Conservation (phyloP, 2,329 filamentous ascomycete species). For the Penicillium sp. region DNA sequence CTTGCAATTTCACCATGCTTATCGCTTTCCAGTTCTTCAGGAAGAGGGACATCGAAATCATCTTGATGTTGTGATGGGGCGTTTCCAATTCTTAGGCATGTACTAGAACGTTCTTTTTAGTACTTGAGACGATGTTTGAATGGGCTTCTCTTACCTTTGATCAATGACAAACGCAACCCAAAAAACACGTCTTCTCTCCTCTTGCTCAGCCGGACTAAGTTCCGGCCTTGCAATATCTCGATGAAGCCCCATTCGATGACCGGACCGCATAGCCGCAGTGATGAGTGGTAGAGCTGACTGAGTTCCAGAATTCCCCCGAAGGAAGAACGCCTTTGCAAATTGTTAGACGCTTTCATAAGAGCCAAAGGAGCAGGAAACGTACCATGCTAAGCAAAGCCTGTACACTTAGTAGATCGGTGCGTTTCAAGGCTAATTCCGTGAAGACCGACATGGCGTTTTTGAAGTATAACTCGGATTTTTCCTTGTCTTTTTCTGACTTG, state of each 20-base stretch:
- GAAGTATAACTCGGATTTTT: slow-evolving; percentile 87
- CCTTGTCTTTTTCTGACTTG: slow-evolving; percentile 81
- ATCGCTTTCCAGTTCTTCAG: slow-evolving; percentile 80
- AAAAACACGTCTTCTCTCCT: slow-evolving; percentile 76
- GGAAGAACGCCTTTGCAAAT: slow-evolving; percentile 64
- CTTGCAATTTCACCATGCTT: slow-evolving; percentile 80
- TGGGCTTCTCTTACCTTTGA: slow-evolving; percentile 54
- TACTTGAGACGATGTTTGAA: neutral
- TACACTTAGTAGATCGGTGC: slow-evolving; percentile 87
- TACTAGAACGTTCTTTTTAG: slow-evolving; percentile 39
- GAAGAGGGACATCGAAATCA: slow-evolving; percentile 90
- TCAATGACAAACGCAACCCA: slow-evolving; percentile 72
- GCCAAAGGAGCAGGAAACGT: slow-evolving; percentile 14
- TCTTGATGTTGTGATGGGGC: slow-evolving; percentile 69
- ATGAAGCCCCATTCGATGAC: slow-evolving; percentile 90
- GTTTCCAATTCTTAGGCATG: slow-evolving; percentile 65
- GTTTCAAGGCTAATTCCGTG: slow-evolving; percentile 85
- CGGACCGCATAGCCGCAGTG: slow-evolving; percentile 80
- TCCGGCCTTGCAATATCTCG: slow-evolving; percentile 86
- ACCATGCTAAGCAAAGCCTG: slow-evolving; percentile 88
- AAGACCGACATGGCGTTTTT: slow-evolving; percentile 95
- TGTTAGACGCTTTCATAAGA: neutral
- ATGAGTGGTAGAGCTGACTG: slow-evolving; percentile 87
- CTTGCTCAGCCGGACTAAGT: slow-evolving; percentile 82
- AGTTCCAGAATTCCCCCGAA: slow-evolving; percentile 91